Conservation (phyloP, 257 asterid species). For the Nicotiana undulata region DNA sequence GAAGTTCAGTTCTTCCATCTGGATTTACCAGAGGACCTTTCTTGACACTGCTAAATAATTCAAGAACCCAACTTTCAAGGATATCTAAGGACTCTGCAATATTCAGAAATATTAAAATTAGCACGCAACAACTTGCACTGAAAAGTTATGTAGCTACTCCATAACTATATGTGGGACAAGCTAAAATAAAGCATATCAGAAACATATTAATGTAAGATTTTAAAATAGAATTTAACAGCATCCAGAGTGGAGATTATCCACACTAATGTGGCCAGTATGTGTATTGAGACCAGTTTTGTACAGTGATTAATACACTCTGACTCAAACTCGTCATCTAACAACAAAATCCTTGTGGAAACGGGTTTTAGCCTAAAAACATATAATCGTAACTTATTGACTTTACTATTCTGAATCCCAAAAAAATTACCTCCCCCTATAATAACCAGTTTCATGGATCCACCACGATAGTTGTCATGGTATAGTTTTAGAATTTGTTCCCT, state of each 20-base stretch:
- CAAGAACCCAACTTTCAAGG: slow-evolving; percentile 85
- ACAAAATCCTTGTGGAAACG: background rate
- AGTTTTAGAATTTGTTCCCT: slow-evolving; percentile 66
- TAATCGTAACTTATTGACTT: background rate
- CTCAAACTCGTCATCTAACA: background rate
- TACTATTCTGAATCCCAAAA: background rate
- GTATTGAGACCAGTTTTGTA: background rate
- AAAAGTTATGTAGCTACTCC: background rate
- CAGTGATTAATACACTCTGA: background rate
- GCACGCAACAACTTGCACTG: slow-evolving; percentile 1
- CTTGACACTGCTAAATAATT: slow-evolving; percentile 69
- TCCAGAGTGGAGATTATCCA: background rate
- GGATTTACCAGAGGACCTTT: slow-evolving; percentile 49
- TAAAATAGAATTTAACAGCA: background rate
- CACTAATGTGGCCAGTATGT: slow-evolving; percentile 2
- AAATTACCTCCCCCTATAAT: slow-evolving; percentile 85
- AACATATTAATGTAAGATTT: background rate
- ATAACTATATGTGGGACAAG: background rate
- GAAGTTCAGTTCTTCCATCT: slow-evolving; percentile 35
- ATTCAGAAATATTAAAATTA: slow-evolving; percentile 17
- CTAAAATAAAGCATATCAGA: background rate
- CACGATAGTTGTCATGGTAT: slow-evolving; percentile 65
- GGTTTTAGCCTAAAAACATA: background rate
- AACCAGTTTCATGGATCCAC: slow-evolving; percentile 88
- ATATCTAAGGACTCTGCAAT: slow-evolving; percentile 76